Percentiles rank a stretch among this genome's conserved stretches.
Evolutionary conservation across 2,329 filamentous ascomycete genomes (phyloP).

Genomic region (Cercospora sp.): DNA sequence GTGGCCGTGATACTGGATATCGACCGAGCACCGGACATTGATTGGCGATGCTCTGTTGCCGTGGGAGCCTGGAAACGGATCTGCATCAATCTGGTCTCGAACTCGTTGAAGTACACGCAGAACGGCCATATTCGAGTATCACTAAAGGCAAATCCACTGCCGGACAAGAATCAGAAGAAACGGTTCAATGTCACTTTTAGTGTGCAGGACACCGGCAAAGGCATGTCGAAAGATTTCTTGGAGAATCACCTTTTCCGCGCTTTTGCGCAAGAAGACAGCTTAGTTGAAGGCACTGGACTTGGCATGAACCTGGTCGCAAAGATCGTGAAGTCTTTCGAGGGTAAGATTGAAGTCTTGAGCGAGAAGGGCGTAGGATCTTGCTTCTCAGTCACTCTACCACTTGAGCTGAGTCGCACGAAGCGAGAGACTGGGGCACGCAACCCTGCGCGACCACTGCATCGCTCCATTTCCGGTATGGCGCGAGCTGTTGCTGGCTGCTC

Average conservation of each 20-base stretch:
- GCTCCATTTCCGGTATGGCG: slow-evolving; percentile 15
- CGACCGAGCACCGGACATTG: slow-evolving; percentile 34
- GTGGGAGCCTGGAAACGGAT: slow-evolving; percentile 50
- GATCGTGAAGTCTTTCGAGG: slow-evolving; percentile 61
- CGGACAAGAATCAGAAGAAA: slow-evolving; percentile 25
- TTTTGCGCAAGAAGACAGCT: slow-evolving; percentile 63
- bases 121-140: slow-evolving; percentile 45
- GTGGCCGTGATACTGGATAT: slow-evolving; percentile 51
- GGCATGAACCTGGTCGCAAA: slow-evolving; percentile 64
- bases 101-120: slow-evolving; percentile 51
- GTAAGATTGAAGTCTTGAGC: slow-evolving; percentile 50
- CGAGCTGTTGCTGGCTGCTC: slow-evolving; percentile 19
- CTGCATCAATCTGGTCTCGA: slow-evolving; percentile 50
- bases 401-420: slow-evolving; percentile 23
- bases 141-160: slow-evolving; percentile 25
- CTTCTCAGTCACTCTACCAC: slow-evolving; percentile 27
- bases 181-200: slow-evolving; percentile 29
- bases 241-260: slow-evolving; percentile 62
- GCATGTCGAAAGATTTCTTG: slow-evolving; percentile 65
- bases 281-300: slow-evolving; percentile 63
- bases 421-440: slow-evolving; percentile 15
- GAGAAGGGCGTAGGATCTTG: slow-evolving; percentile 29
- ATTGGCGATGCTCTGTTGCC: slow-evolving; percentile 48
- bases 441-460: slow-evolving; percentile 13
- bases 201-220: slow-evolving; percentile 64